A percentile compares a stretch with the other conserved stretches of the same genome.
phyloP scores from a whole-genome alignment of 1,139 yeast genomes.

The Meyerozyma elateridarum region DNA sequence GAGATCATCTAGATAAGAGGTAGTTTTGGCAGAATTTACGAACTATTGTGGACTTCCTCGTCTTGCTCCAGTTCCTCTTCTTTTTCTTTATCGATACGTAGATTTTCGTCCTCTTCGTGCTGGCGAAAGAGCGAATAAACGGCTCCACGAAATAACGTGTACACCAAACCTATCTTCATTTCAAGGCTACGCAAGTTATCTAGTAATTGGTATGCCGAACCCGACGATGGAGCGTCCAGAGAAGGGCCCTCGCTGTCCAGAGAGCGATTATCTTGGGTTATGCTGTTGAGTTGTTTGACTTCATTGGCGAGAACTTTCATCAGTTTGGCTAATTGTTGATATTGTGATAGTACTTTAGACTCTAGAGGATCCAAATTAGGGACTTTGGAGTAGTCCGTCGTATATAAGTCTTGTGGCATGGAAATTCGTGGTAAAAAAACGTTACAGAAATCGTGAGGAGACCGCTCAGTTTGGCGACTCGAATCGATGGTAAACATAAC shows the following conservation, averaged over 20 bases:
- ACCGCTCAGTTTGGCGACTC: too few relatives aligned
- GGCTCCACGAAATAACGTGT: conserved; percentile 65
- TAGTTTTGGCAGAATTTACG: too few relatives aligned
- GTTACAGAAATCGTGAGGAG: too few relatives aligned
- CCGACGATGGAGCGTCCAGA: conserved; percentile 9
- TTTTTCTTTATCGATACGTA: conserved; percentile 6
- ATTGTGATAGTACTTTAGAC: conserved; percentile 39
- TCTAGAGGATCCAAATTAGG: conserved; percentile 34
- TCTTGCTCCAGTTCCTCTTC: conserved; percentile 1
- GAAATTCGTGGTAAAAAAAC: too few relatives aligned
- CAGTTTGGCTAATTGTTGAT: conserved; percentile 43
- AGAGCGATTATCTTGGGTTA: conserved; percentile 6
- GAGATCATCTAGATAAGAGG: too few relatives aligned
- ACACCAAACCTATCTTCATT: conserved; percentile 57
- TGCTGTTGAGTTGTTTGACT: conserved; percentile 24
- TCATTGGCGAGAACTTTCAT: conserved; percentile 31
- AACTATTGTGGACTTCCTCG: background rate
- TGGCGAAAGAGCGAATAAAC: conserved; percentile 55
- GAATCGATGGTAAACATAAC: too few relatives aligned
- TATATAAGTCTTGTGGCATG: conserved; percentile 3
- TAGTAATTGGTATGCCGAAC: conserved; percentile 29
- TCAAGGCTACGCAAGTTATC: conserved; percentile 55
- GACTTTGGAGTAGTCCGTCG: conserved; percentile 25
- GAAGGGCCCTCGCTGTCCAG: conserved; percentile 6
- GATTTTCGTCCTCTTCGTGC: conserved; percentile 22